Percentiles rank a stretch among this genome's conserved stretches.
phyloP scores from a whole-genome alignment of 345 rosid species.

The Mercurialis annua region DNA sequence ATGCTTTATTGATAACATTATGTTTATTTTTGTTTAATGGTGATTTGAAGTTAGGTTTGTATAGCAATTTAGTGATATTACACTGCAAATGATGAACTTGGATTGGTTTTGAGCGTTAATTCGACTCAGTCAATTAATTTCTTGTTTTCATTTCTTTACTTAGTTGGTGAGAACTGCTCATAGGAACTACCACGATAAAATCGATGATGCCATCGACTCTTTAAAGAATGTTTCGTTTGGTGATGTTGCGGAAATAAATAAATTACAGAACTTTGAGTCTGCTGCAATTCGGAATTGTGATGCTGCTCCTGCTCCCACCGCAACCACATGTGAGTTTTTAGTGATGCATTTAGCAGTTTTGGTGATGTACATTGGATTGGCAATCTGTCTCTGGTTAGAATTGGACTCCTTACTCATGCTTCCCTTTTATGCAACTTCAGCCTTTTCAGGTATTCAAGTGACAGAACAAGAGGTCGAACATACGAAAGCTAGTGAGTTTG shows the following conservation, averaged over 20 bases:
- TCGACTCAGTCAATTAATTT: background rate
- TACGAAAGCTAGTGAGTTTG: slow-evolving; percentile 6
- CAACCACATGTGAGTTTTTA: slow-evolving; percentile 19
- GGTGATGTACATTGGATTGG: background rate
- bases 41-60: background rate
- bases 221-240: slow-evolving; percentile 27
- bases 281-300: slow-evolving; percentile 19
- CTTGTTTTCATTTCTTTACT: background rate
- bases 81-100: slow-evolving; percentile 1
- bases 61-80: background rate
- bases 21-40: background rate
- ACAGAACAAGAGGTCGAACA: slow-evolving; percentile 16
- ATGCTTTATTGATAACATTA: background rate
- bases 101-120: background rate
- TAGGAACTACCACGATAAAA: slow-evolving; percentile 34
- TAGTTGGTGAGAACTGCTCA: slow-evolving; percentile 35
- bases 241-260: slow-evolving; percentile 16
- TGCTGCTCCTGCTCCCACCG: slow-evolving; percentile 9
- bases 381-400: background rate
- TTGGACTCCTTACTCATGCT: background rate
- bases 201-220: slow-evolving; percentile 45
- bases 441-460: slow-evolving; percentile 26
- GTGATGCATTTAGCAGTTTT: background rate
- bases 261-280: slow-evolving; percentile 16
- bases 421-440: slow-evolving; percentile 1